Base-by-base conservation (phyloP, 805 yeast species). In the Yarrowia phangngaensis region DNA sequence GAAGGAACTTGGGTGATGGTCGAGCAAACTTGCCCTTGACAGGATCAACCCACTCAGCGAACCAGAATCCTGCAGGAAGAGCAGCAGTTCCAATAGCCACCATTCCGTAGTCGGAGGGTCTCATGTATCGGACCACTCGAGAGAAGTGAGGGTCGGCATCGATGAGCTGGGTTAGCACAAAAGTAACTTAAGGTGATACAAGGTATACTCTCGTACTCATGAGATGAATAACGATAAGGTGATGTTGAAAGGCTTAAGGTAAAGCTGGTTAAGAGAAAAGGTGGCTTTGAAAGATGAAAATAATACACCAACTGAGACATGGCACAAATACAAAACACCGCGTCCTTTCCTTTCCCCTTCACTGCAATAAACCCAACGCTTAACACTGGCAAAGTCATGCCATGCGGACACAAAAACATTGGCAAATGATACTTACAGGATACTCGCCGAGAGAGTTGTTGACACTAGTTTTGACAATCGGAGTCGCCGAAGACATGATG, bases 61-160 rank as follows among this genome's bases (percentile, higher is more conserved):
- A 58, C 20, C 67, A 61, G 52, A 75, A 58, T 19, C 71, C 61
- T 14, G 70, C 61, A 4, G 84, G 84, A 17, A 73, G 77, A 3
- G 71, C 68, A 8, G 65, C 73, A 1, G 80, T 69, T 26, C 72
- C 65, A 6, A 65, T 65, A 4, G 70, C 76, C 72, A 78, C 64
- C 14, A 70, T 63, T 6, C 70, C 73, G 58, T 75, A 76, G 67
- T 85, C 95, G 11, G 80, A 70, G 15, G 75, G 64, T 62, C 95
- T 74, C 68, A 84, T 76, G 68, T 80, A 86, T 34, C 78, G 68
- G 11, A 85, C 79, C 22, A 86, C 95, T 52, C 84, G 73, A 28
- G 64, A 60, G 67, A 85, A 83, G 55, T 79, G 79, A 22, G 95
- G 95, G 63, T 85, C 95, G 45, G 75, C 71, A 62, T 85, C 95